phyloP scores from a whole-genome alignment of 2,329 filamentous ascomycete genomes.

The Penicillium sp. region DNA sequence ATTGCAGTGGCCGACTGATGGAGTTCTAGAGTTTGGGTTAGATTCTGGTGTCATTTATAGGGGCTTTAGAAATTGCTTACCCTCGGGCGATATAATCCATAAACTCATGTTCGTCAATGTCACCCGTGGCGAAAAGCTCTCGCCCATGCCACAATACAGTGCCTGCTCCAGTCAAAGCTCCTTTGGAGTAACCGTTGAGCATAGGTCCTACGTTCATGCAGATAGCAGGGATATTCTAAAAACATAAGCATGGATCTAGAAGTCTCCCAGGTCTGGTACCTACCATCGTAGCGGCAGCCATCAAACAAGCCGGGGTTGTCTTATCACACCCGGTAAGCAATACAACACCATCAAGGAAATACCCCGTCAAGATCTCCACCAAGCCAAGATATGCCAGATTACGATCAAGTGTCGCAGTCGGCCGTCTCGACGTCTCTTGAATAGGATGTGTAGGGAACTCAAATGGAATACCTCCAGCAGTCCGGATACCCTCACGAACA shows the following conservation, averaged over 20 bases:
- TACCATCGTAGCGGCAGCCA: conserved; percentile 54
- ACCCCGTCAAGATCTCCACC: conserved; percentile 51
- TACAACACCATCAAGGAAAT: conserved; percentile 54
- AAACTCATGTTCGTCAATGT: conserved; percentile 48
- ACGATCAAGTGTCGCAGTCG: conserved; percentile 52
- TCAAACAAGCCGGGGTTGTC: conserved; percentile 53
- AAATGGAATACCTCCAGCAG: conserved; percentile 52
- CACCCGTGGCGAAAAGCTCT: conserved; percentile 50
- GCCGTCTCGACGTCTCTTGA: conserved; percentile 50
- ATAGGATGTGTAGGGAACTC: conserved; percentile 56
- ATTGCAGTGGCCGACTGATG: conserved; percentile 53
- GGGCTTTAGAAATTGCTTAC: conserved; percentile 24
- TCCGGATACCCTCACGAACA: conserved; percentile 52
- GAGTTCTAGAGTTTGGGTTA: conserved; percentile 35
- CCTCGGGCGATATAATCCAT: conserved; percentile 49
- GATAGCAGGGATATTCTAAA: conserved; percentile 51
- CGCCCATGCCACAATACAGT: conserved; percentile 52
- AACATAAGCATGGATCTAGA: conserved; percentile 5
- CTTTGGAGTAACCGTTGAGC: conserved; percentile 51
- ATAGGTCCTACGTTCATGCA: conserved; percentile 56
- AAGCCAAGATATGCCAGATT: conserved; percentile 52
- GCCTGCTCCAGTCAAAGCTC: conserved; percentile 47
- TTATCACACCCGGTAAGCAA: conserved; percentile 55
- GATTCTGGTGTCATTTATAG: background rate
- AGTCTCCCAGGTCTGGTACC: conserved; percentile 9